phyloP scores from a whole-genome alignment of 345 rosid species.

The Brassica rapa region DNA sequence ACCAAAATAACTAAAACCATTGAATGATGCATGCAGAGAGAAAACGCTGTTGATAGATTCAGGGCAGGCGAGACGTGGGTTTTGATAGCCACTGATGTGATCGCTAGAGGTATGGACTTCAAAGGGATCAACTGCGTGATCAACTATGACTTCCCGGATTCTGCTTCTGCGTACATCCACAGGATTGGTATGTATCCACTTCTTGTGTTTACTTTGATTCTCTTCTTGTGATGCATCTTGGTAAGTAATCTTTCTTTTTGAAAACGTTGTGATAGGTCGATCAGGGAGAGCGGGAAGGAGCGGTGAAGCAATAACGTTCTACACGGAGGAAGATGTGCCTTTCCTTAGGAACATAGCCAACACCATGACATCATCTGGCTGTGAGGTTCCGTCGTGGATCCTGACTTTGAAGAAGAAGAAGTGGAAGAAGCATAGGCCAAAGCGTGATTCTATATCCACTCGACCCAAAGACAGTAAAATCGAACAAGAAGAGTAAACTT shows the following conservation, averaged over 20 bases:
- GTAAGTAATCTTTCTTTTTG: neutral
- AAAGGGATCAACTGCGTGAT: constrained; percentile 91
- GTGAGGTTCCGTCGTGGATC: constrained; percentile 92
- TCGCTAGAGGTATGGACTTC: constrained; percentile 98
- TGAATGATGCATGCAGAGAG: constrained; percentile 62
- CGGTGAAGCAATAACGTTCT: constrained; percentile 85
- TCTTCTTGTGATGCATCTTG: neutral
- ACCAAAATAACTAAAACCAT: neutral
- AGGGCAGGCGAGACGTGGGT: constrained; percentile 92
- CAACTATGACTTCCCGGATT: constrained; percentile 93
- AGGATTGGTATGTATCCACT: constrained; percentile 66
- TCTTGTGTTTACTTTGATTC: neutral
- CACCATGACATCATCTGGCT: constrained; percentile 79
- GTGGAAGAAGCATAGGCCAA: constrained; percentile 86
- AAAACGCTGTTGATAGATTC: constrained; percentile 75
- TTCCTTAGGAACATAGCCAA: constrained; percentile 82
- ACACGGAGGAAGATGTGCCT: constrained; percentile 80
- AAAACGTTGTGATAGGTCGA: constrained; percentile 54
- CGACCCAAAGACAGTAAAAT: constrained; percentile 50
- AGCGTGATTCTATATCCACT: constrained; percentile 69
- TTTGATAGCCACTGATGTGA: constrained; percentile 89
- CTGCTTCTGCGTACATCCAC: constrained; percentile 88
- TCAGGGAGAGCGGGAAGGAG: constrained; percentile 91
- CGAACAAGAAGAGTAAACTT: constrained; percentile 19
- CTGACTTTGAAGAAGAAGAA: constrained; percentile 61